Base-by-base conservation (phyloP, 2,329 filamentous ascomycete species). In the Cercospora zeina region DNA sequence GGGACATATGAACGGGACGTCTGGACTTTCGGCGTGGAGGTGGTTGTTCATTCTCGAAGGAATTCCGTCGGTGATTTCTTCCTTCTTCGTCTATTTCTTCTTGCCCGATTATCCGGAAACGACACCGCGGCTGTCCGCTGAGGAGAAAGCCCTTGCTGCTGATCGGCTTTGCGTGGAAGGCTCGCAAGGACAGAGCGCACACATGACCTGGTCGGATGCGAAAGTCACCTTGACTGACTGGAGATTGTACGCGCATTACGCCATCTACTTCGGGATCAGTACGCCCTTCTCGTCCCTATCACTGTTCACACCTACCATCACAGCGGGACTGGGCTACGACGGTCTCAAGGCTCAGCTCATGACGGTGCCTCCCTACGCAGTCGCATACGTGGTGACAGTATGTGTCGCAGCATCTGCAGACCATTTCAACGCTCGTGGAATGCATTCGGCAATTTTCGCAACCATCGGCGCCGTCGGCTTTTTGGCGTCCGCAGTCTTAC, bases 1-100 rank as follows among this genome's bases (percentile, higher is more conserved):
- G 53, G 74, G 80, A 3, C 78, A 83, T 67, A 85, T 86, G 81
- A 73, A 79, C 60, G 80, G 81, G 13, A 71, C 85, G 1, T 84
- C 78, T 24, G 84, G 84, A 0, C 81, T 81, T 45, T 62, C 57
- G 33, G 88, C 87, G 1, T 93, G 90, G 90, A 57, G 62, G 30
- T 92, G 89, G 89, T 90, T 93, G 47, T 93, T 93, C 72, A 88
- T 92, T 60, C 76, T 91, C 1, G 72, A 73, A 59, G 70, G 71
- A n/a, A 24, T 69, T 6, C 67, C 66, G 3, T 84, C 82, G 8
- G 71, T 87, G 2, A 62, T 84, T 6, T 79, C 85, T 1, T 82
- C 82, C 0, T 67, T 82, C 1, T 68, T 83, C 5, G 80, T 83
- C 1, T 88, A 78, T 71, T 83, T 84, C 67, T 77, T 78, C 54